Conservation (phyloP, 345 rosid species). For the Syzygium grande region DNA sequence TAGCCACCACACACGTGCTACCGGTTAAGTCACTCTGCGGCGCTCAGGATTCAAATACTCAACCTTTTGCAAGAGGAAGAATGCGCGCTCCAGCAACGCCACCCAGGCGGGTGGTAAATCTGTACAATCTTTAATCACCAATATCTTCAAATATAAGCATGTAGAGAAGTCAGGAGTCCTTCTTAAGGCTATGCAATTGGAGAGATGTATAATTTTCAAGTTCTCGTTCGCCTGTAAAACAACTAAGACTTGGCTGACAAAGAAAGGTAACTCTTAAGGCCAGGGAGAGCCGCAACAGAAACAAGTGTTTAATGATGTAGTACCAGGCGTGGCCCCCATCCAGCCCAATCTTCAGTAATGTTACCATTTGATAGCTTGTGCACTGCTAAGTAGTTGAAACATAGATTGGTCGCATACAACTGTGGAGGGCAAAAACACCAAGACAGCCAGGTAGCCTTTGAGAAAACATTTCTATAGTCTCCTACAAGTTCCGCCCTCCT, state of each 20-base stretch:
- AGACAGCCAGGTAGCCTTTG: not conserved
- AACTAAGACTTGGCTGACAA: not conserved
- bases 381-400: not conserved
- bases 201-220: not conserved
- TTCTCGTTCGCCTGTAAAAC: not conserved
- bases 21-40: too few relatives aligned
- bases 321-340: not conserved
- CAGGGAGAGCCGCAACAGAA: not conserved
- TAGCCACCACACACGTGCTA: too few relatives aligned
- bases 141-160: not conserved
- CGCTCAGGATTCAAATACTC: too few relatives aligned
- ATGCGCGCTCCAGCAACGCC: too few relatives aligned
- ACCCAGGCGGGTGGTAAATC: too few relatives aligned
- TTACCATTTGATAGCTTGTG: not conserved
- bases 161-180: not conserved
- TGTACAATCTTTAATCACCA: not conserved
- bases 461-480: not conserved
- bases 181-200: not conserved
- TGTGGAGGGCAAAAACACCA: not conserved
- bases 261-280: not conserved
- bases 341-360: not conserved
- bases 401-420: not conserved
- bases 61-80: too few relatives aligned
- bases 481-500: not conserved
- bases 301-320: fast-evolving